phyloP scores from a whole-genome alignment of 2,329 filamentous ascomycete genomes.

The Raffaelea albimanens region DNA sequence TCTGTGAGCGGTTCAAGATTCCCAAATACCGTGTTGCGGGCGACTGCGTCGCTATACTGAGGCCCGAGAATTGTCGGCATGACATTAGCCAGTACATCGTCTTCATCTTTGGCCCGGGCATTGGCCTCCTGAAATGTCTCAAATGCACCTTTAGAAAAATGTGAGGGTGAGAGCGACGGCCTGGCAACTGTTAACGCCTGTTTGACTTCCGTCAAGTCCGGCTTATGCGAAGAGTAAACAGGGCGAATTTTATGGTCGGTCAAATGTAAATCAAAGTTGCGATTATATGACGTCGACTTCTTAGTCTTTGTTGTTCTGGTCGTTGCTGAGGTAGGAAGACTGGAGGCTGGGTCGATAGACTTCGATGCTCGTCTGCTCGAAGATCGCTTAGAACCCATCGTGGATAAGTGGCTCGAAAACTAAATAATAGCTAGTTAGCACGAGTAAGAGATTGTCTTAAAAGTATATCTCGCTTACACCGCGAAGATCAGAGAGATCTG shows the following conservation, averaged over 20 bases:
- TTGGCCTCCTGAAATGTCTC: conserved; percentile 19
- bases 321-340: conserved; percentile 5
- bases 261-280: conserved; percentile 26
- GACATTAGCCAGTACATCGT: conserved; percentile 21
- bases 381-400: background rate
- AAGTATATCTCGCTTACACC: no score
- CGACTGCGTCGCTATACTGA: conserved; percentile 11
- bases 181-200: conserved; percentile 18
- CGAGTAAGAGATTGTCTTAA: background rate
- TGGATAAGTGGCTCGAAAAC: no score
- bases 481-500: conserved; percentile 16
- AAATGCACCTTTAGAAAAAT: conserved; percentile 21
- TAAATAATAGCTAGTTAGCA: background rate
- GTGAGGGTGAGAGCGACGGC: conserved; percentile 25
- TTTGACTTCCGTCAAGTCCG: conserved; percentile 23
- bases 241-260: conserved; percentile 24
- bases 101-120: conserved; percentile 22
- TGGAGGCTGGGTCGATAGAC: conserved; percentile 7
- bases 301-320: conserved; percentile 15
- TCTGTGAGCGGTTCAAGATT: conserved; percentile 27
- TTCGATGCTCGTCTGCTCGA: background rate
- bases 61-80: conserved; percentile 22
- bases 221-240: conserved; percentile 16
- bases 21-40: conserved; percentile 20
- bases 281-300: conserved; percentile 20